Evolutionary conservation across 768 basidiomycete species (phyloP).

Genomic region (Suillus fuscotomentosus): DNA sequence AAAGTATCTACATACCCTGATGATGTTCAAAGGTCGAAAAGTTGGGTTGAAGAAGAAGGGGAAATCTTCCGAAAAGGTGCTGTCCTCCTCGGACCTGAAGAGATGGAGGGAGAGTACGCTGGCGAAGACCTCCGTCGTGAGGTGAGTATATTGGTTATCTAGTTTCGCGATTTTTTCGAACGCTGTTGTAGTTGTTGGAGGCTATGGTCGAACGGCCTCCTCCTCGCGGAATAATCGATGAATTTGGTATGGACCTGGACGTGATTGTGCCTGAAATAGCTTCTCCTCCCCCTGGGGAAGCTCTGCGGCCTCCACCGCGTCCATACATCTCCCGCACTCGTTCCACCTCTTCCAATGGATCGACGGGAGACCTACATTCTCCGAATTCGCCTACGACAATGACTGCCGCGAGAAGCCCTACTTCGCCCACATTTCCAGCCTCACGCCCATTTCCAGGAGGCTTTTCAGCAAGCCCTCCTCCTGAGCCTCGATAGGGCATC

Average conservation of each 20-base stretch:
- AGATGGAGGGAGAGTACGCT: constrained; percentile 87
- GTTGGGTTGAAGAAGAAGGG: constrained; percentile 91
- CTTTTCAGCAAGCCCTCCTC: neutral
- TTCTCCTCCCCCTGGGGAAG: constrained; percentile 16
- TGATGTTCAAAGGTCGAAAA: constrained; percentile 50
- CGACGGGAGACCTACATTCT: constrained; percentile 1
- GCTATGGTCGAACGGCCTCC: constrained; percentile 87
- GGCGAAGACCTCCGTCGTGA: constrained; percentile 87
- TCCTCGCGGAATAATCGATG: constrained; percentile 67
- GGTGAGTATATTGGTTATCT: constrained; percentile 35
- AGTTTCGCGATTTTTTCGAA: neutral
- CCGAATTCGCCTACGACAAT: constrained; percentile 4
- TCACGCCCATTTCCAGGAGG: neutral
- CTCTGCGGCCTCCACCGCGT: constrained; percentile 40
- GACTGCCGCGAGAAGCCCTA: neutral
- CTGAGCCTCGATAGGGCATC: neutral
- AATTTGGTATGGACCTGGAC: constrained; percentile 44
- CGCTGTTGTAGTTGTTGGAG: constrained; percentile 62
- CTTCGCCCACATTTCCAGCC: neutral
- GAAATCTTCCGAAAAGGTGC: constrained; percentile 94
- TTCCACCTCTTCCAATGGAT: constrained; percentile 38
- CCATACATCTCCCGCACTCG: constrained; percentile 60
- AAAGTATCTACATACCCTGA: neutral
- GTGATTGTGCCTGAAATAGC: constrained; percentile 8
- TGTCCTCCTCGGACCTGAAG: constrained; percentile 74